phyloP scores from a whole-genome alignment of 2,329 filamentous ascomycete genomes.

The Penicillium sp. region DNA sequence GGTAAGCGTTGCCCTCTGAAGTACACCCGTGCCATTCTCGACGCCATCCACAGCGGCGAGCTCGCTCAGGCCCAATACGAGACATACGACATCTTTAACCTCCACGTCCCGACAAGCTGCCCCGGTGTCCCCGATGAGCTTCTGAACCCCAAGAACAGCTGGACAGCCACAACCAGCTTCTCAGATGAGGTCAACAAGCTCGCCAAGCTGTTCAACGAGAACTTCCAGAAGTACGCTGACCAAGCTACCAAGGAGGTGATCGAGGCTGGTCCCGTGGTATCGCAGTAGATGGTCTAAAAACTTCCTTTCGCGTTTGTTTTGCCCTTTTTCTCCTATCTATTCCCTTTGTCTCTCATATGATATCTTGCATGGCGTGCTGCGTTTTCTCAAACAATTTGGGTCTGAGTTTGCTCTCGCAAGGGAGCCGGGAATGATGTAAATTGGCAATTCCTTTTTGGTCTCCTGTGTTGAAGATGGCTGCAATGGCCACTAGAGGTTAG shows the following conservation, averaged over 20 bases:
- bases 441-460: conserved; percentile 16
- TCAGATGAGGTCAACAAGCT: conserved; percentile 88
- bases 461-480: conserved; percentile 7
- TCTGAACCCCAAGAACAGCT: conserved; percentile 91
- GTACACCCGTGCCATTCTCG: conserved; percentile 97
- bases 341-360: conserved; percentile 11
- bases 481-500: conserved; percentile 17
- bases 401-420: conserved; percentile 18
- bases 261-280: conserved; percentile 52
- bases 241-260: conserved; percentile 82
- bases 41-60: conserved; percentile 96
- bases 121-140: conserved; percentile 87
- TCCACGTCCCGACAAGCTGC: conserved; percentile 91
- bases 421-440: conserved; percentile 18
- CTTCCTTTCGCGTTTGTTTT: conserved; percentile 21
- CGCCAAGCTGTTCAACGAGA: conserved; percentile 86
- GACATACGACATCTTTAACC: conserved; percentile 95
- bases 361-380: conserved; percentile 27
- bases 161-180: conserved; percentile 86
- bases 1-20: conserved; percentile 97
- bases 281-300: conserved; percentile 19
- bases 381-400: conserved; percentile 17
- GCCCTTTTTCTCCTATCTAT: conserved; percentile 16
- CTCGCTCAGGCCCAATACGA: conserved; percentile 93
- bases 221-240: conserved; percentile 94